phyloP scores from a whole-genome alignment of 345 rosid species.

The rapeseed (Brassica napus) region Da-Ae NC_063440.1:459501-460000 shows the following conservation, averaged over 20 bases:
- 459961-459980: too few relatives aligned
- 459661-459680: constrained; percentile 7
- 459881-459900: too few relatives aligned
- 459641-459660: constrained; percentile 21
- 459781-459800: too few relatives aligned
- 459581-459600: constrained; percentile 6
- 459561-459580: constrained; percentile 26
- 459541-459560: neutral
- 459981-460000: too few relatives aligned
- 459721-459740: neutral
- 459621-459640: constrained; percentile 1
- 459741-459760: neutral
- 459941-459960: too few relatives aligned
- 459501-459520: neutral
- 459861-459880: too few relatives aligned
- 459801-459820: too few relatives aligned
- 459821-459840: too few relatives aligned
- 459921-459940: too few relatives aligned
- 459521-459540: neutral
- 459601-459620: constrained; percentile 12
- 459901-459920: too few relatives aligned
- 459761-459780: too few relatives aligned
- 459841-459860: too few relatives aligned
- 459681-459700: neutral
- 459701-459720: constrained; percentile 2